A percentile compares a stretch with the other conserved stretches of the same genome.
Conservation (phyloP, 768 basidiomycete species). For the Imleria badia region DNA sequence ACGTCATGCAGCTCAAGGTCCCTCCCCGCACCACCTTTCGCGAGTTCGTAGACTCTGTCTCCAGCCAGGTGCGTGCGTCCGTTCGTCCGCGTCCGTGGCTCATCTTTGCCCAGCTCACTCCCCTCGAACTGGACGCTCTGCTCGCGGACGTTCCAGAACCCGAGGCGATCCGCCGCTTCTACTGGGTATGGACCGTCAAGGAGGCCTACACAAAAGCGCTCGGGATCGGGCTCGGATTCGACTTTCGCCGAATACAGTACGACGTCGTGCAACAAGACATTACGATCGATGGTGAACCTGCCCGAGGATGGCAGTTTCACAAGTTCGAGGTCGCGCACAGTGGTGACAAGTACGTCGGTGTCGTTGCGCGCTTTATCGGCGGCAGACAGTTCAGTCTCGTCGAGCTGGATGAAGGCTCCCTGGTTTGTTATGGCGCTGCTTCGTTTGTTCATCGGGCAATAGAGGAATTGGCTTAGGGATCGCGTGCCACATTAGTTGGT, state of each 20-base stretch:
- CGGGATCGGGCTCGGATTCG: slow-evolving; percentile 79
- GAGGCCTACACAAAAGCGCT: slow-evolving; percentile 91
- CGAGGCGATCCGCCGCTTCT: slow-evolving; percentile 63
- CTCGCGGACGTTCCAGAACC: slow-evolving; percentile 41
- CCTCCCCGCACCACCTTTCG: slow-evolving; percentile 56
- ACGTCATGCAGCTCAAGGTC: slow-evolving; percentile 75
- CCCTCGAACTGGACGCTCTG: slow-evolving; percentile 34
- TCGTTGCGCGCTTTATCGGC: slow-evolving; percentile 62
- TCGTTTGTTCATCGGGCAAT: slow-evolving; percentile 50
- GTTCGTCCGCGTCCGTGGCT: background rate
- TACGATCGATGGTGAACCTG: slow-evolving; percentile 55
- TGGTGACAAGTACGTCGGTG: slow-evolving; percentile 59
- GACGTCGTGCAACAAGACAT: slow-evolving; percentile 51
- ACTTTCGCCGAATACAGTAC: slow-evolving; percentile 76
- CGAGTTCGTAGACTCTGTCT: slow-evolving; percentile 62
- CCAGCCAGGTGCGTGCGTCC: slow-evolving; percentile 54
- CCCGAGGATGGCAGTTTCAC: slow-evolving; percentile 66
- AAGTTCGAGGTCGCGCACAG: slow-evolving; percentile 54
- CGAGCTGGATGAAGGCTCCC: slow-evolving; percentile 38
- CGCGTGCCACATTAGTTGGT: slow-evolving; percentile 12
- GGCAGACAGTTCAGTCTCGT: slow-evolving; percentile 35
- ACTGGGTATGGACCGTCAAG: slow-evolving; percentile 88
- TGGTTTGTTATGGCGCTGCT: slow-evolving; percentile 47
- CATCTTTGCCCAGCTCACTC: slow-evolving; percentile 38
- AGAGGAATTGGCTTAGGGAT: slow-evolving; percentile 35